Evolutionary conservation across 768 basidiomycete species (phyloP), one percentile per base, ranked within the genome.

Genomic region (Lanmaoa rubissima): DNA sequence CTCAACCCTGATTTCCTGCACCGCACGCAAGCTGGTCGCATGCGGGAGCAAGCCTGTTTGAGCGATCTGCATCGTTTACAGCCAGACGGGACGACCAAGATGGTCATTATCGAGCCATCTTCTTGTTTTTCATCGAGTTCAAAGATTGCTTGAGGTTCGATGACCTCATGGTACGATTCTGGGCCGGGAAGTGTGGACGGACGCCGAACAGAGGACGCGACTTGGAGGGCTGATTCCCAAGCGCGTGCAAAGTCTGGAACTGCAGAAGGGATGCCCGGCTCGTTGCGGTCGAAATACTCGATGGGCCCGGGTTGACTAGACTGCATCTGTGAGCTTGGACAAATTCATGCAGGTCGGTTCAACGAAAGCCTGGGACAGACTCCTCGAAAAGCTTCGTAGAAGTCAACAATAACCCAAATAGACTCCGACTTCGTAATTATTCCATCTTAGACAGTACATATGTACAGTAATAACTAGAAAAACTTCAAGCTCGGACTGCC

Each of bases 141-240:
- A 34, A 73, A 73, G 10, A 71, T 71, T 3, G 55, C 54, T 8
- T 52, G 19, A 14, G 61, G 47, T 34, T 69, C 64, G 51, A 71
- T 54, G 24, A 2, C 46, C 16, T 53, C 26, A 11, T 71, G 69
- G 48, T 66, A 73, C 8, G 35, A 40, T 4, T 42, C 2, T 19
- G 58, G 61, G 35, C 60, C 52, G 1, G 61, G 67, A 13, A 55
- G 59, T 4, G 28, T 56, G n/a, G 59, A 48, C 16, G 70, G 70
- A 34, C 71, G 65, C 12, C 71, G 71, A 28, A 73, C 67, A 1
- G 65, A 48, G 28, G 59, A 45, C 12, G 5, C n/a, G 31, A 66
- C 63, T 38, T 47, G 40, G 3, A 48, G 26, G 0, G 5, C 19
- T 12, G 48, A 64, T 51, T 54, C 64, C 66, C 71, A 73, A 19